These are phyloP conservation scores for Pestalotiopsis sp. DNA, from an alignment of 2,329 filamentous ascomycete genomes.

Conservation along the genomic window DNA sequence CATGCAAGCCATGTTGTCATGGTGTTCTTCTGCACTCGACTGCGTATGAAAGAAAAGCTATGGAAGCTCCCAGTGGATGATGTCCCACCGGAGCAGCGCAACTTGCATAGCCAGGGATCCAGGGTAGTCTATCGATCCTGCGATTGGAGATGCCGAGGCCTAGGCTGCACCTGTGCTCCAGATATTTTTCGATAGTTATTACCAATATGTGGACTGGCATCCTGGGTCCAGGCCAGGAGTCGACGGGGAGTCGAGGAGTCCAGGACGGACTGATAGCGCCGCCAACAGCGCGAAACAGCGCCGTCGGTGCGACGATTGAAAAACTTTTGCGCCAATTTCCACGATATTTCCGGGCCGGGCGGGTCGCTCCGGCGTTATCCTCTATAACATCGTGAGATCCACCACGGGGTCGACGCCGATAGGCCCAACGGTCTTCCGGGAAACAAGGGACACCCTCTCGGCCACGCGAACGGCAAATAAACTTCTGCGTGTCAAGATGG, in stretches of 20 bases:
- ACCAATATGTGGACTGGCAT: not conserved
- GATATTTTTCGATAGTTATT: not conserved
- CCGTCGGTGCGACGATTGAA: not conserved
- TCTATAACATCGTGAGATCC: not conserved
- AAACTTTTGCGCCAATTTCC: slow-evolving; percentile 5
- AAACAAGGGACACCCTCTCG: not conserved
- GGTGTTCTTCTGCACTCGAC: not conserved
- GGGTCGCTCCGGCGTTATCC: not conserved
- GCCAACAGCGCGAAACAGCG: not conserved
- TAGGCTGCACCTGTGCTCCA: not conserved
- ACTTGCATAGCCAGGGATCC: not conserved
- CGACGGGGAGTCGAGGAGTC: too few species aligned
- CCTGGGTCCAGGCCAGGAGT: not conserved
- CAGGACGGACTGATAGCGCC: not conserved
- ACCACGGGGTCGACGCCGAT: not conserved
- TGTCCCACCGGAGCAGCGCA: not conserved
- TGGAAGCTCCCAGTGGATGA: not conserved
- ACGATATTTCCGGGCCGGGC: slow-evolving; percentile 5
- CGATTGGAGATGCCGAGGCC: not conserved
- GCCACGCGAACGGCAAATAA: slow-evolving; percentile 1
- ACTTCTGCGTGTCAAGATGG: not conserved
- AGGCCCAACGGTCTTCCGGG: not conserved
- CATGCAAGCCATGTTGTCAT: not conserved
- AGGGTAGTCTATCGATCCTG: not conserved
- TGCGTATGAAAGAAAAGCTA: not conserved